Evolutionary conservation across 345 rosid genomes (phyloP).

Genomic region (Hibiscus syriacus): DNA sequence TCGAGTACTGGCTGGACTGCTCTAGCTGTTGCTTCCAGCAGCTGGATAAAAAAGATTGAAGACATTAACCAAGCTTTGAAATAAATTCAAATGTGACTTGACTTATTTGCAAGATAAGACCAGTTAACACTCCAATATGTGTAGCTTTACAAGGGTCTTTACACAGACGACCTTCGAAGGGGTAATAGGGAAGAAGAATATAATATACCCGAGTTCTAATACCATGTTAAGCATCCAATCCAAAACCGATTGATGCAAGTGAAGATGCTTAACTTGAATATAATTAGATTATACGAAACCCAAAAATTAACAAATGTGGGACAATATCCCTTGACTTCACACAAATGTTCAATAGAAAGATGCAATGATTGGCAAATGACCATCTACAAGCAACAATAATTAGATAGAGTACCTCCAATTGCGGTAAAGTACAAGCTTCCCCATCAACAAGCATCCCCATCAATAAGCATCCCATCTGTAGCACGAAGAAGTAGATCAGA

Average conservation of each 20-base stretch:
- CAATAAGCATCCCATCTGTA: slow-evolving; percentile 93
- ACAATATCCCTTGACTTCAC: background rate
- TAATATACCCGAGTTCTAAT: too few relatives aligned
- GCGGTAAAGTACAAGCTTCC: slow-evolving; percentile 96
- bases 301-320: background rate
- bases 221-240: too few relatives aligned
- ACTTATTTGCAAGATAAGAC: too few relatives aligned
- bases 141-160: too few relatives aligned
- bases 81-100: background rate
- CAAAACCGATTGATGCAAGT: too few relatives aligned
- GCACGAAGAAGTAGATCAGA: slow-evolving; percentile 93
- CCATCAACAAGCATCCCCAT: slow-evolving; percentile 98
- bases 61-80: background rate
- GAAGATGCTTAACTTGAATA: too few relatives aligned
- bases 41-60: slow-evolving; percentile 30
- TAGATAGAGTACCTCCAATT: slow-evolving; percentile 63
- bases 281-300: too few relatives aligned
- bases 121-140: too few relatives aligned
- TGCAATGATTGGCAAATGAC: background rate
- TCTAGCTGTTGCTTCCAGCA: slow-evolving; percentile 94
- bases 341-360: background rate
- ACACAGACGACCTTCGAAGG: background rate
- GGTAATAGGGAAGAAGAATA: too few relatives aligned
- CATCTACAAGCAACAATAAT: background rate
- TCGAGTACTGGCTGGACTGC: slow-evolving; percentile 69